Percentiles rank a stretch among this genome's conserved stretches.
phyloP scores from a whole-genome alignment of 768 basidiomycete species.

The Suillus paluster region DNA sequence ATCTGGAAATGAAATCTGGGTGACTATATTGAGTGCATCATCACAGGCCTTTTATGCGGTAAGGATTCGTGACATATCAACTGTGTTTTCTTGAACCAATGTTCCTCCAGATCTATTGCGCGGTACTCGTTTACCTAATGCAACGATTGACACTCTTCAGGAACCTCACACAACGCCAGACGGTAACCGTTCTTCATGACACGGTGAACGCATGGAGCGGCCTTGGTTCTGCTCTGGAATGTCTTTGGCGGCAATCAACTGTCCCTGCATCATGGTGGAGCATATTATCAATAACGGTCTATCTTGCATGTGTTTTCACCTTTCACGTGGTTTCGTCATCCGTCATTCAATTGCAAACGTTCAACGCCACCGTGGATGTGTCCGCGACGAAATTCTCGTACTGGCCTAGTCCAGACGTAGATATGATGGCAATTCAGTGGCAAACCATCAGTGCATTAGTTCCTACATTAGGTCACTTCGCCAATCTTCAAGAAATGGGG shows the following conservation, averaged over 20 bases:
- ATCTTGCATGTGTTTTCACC: constrained; percentile 20
- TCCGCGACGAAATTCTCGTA: background rate
- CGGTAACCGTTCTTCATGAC: constrained; percentile 26
- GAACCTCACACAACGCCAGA: constrained; percentile 9
- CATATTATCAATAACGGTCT: constrained; percentile 18
- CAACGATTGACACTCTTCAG: constrained; percentile 20
- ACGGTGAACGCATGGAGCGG: constrained; percentile 24
- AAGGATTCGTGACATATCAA: background rate
- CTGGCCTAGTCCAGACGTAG: constrained; percentile 15
- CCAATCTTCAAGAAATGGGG: constrained; percentile 10
- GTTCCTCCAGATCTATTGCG: constrained; percentile 20
- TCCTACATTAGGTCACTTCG: constrained; percentile 2
- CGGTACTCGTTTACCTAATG: constrained; percentile 21
- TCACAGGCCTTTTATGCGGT: constrained; percentile 13
- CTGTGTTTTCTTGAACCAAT: background rate
- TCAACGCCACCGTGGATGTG: constrained; percentile 9
- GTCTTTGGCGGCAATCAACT: constrained; percentile 20
- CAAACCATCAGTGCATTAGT: background rate
- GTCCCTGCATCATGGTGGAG: constrained; percentile 15
- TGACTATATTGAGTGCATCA: constrained; percentile 1
- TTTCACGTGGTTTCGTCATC: constrained; percentile 27
- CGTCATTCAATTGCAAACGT: constrained; percentile 22
- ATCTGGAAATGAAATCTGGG: background rate
- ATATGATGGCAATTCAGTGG: constrained; percentile 8
- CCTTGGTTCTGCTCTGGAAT: constrained; percentile 20